These are phyloP conservation scores for Magnaporthiopsis incrustans DNA, from an alignment of 2,329 filamentous ascomycete genomes.

Conservation along the genomic window DNA sequence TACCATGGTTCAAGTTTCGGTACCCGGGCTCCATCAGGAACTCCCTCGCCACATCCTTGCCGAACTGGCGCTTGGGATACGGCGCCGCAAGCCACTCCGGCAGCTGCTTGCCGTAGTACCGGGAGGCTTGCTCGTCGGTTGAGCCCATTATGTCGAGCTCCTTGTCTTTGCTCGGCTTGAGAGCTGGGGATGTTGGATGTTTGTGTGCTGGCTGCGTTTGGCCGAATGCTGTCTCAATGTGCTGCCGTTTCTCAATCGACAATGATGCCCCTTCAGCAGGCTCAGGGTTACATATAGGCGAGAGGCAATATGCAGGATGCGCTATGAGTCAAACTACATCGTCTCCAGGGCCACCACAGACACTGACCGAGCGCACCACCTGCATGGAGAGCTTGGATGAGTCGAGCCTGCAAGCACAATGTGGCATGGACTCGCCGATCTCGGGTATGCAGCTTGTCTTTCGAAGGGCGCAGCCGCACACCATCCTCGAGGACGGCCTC, in stretches of 20 bases:
- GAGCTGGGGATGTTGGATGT: neutral
- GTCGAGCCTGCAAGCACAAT: neutral
- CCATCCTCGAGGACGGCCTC: neutral
- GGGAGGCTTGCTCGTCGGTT: neutral
- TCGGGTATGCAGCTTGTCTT: neutral
- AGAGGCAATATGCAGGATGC: too few species aligned
- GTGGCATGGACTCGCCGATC: neutral
- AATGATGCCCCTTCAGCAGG: too few species aligned
- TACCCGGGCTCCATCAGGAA: conserved; percentile 65
- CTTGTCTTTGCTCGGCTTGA: neutral
- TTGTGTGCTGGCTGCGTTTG: neutral
- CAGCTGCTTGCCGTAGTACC: neutral
- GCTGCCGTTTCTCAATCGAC: too few species aligned
- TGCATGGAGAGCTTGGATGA: neutral
- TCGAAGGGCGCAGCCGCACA: neutral
- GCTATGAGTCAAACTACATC: neutral
- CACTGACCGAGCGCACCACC: neutral
- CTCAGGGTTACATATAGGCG: too few species aligned
- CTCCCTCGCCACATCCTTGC: conserved; percentile 5
- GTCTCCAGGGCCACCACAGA: neutral
- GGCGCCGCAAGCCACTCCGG: neutral
- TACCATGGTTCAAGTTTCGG: conserved; percentile 73
- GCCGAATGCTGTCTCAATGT: neutral
- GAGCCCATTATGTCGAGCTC: neutral
- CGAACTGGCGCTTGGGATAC: conserved; percentile 5